These are phyloP conservation scores for Verticillium nonalfalfae DNA, from an alignment of 2,329 filamentous ascomycete genomes.

Conservation along the genomic window DNA sequence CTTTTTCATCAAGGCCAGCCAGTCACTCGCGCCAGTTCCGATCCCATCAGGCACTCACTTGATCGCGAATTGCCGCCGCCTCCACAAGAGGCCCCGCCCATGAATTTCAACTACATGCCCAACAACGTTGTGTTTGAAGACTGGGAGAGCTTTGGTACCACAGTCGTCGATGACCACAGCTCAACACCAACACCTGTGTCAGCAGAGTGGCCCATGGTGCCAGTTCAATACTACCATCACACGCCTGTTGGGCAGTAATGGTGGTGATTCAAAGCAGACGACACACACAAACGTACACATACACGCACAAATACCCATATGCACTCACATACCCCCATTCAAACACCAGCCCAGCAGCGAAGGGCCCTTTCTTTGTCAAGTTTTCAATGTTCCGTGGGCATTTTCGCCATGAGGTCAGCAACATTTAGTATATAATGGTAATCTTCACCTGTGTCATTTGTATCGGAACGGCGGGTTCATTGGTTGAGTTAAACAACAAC, in stretches of 20 bases:
- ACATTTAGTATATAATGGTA: conserved; percentile 14
- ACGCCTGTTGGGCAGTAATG: conserved; percentile 11
- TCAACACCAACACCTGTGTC: conserved; percentile 11
- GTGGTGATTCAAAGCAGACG: background rate
- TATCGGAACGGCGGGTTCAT: background rate
- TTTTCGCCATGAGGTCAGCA: background rate
- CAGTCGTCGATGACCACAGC: conserved; percentile 23
- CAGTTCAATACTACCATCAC: conserved; percentile 15
- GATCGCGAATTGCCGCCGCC: conserved; percentile 12
- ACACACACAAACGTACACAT: background rate
- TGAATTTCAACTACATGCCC: conserved; percentile 37
- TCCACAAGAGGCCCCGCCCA: conserved; percentile 16
- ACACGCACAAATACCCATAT: background rate
- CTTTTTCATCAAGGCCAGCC: conserved; percentile 6
- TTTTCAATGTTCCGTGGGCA: conserved; percentile 9
- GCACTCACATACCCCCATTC: background rate
- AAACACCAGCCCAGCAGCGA: conserved; percentile 2
- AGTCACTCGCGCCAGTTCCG: conserved; percentile 5
- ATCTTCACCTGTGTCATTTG: conserved; percentile 4
- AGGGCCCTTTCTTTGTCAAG: conserved; percentile 9
- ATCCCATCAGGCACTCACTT: conserved; percentile 9
- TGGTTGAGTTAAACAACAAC: background rate
- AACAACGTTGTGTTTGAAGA: conserved; percentile 30
- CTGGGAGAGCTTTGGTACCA: conserved; percentile 31
- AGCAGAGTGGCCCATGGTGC: conserved; percentile 17